Conservation (phyloP, 2,329 filamentous ascomycete genomes). For the Aureobasidium sp. region DNA sequence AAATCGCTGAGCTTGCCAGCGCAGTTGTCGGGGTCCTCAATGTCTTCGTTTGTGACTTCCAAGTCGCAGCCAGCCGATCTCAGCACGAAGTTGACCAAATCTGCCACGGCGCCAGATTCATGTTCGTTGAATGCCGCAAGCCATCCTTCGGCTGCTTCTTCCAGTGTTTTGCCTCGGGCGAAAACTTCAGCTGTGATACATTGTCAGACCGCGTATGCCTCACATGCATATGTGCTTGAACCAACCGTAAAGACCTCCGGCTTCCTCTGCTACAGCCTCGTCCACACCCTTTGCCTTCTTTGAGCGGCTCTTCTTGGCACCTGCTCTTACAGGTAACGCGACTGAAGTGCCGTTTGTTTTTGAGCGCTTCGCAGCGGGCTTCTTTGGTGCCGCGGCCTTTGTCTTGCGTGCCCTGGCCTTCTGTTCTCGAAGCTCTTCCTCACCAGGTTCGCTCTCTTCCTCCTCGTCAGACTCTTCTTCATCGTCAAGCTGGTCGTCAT, state of each 20-base stretch:
- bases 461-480: constrained; percentile 32
- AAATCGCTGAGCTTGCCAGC: constrained; percentile 71
- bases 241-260: constrained; percentile 51
- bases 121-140: constrained; percentile 49
- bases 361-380: constrained; percentile 45
- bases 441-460: constrained; percentile 34
- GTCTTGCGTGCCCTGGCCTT: constrained; percentile 24
- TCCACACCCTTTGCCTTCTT: constrained; percentile 47
- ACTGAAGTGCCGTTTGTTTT: constrained; percentile 47
- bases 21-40: constrained; percentile 82
- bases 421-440: constrained; percentile 43
- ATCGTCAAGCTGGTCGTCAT: constrained; percentile 27
- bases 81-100: constrained; percentile 56
- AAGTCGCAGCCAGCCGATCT: constrained; percentile 72
- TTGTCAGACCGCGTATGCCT: not conserved
- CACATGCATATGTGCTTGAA: constrained; percentile 2
- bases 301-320: constrained; percentile 37
- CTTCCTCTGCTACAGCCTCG: constrained; percentile 45
- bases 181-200: constrained; percentile 49
- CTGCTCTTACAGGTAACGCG: constrained; percentile 49
- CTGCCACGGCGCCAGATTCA: constrained; percentile 48
- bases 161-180: constrained; percentile 45
- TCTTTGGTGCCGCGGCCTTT: constrained; percentile 27
- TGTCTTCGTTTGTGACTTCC: constrained; percentile 72
- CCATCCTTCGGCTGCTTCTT: constrained; percentile 53